A percentile compares a stretch with the other conserved stretches of the same genome.
Conservation (phyloP, 2,329 filamentous ascomycete species). For the Microcera coccophila region DNA sequence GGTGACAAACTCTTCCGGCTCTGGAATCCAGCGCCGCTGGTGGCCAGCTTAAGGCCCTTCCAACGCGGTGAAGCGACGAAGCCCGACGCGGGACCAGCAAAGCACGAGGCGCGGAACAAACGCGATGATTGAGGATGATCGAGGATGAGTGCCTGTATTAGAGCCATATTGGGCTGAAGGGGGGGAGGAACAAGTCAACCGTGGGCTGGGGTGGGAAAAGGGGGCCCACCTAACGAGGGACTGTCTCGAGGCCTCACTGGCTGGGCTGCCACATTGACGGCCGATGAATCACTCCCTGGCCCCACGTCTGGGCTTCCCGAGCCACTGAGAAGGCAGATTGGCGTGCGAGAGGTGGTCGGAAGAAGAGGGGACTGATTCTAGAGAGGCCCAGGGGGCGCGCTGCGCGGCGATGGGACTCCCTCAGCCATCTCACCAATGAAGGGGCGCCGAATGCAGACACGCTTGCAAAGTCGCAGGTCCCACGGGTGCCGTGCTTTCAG, state of each 20-base stretch:
- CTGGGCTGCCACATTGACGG: not conserved
- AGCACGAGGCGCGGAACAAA: not conserved
- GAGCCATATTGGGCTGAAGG: not conserved
- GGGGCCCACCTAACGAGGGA: not conserved
- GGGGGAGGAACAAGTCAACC: not conserved
- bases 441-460: slow-evolving; percentile 24
- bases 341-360: not conserved
- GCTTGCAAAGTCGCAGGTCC: slow-evolving; percentile 9
- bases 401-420: too few species aligned
- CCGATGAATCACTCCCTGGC: not conserved
- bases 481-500: not conserved
- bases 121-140: not conserved
- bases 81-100: not conserved
- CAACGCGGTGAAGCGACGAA: not conserved
- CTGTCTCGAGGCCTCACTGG: not conserved
- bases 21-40: too few species aligned
- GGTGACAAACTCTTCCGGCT: not conserved
- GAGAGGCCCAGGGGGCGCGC: not conserved
- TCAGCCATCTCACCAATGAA: slow-evolving; percentile 15
- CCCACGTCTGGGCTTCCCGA: not conserved
- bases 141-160: not conserved
- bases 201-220: not conserved
- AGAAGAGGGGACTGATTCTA: not conserved
- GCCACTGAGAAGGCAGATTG: not conserved
- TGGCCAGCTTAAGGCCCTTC: not conserved